phyloP scores from a whole-genome alignment of 2,329 filamentous ascomycete species.

The Cladophialophora bantiana region DNA sequence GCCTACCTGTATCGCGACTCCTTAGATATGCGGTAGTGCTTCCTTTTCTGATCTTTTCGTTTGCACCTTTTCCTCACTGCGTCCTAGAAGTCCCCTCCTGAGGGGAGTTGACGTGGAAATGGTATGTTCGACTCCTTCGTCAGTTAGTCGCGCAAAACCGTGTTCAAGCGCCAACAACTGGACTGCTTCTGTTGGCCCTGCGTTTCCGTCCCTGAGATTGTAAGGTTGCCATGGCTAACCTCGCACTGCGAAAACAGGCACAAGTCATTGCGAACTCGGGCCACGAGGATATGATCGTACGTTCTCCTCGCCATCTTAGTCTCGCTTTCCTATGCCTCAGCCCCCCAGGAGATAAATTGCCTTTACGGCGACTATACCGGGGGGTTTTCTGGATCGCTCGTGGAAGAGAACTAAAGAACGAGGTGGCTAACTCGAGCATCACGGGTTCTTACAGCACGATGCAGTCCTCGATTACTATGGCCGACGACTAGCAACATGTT shows the following conservation, averaged over 20 bases:
- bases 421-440: constrained; percentile 1
- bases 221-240: background rate
- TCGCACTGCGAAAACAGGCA: constrained; percentile 55
- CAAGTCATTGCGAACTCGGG: constrained; percentile 84
- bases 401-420: background rate
- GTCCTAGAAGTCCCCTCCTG: background rate
- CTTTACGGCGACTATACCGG: too few species aligned
- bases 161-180: too few species aligned
- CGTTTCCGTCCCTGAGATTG: background rate
- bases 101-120: constrained; percentile 10
- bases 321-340: too few species aligned
- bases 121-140: constrained; percentile 19
- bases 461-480: constrained; percentile 99
- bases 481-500: constrained; percentile 93
- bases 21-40: constrained; percentile 30
- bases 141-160: background rate
- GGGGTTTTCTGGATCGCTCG: background rate
- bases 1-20: background rate
- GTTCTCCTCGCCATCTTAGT: constrained; percentile 49
- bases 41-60: background rate
- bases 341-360: too few species aligned
- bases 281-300: constrained; percentile 99
- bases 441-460: constrained; percentile 73
- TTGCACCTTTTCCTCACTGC: background rate
- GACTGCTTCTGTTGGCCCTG: background rate